Percentiles rank a stretch among this genome's conserved stretches.
These are phyloP conservation scores for Paramecium caudatum DNA, from an alignment of 73 alveolate species.

Conservation along the genomic window DNA sequence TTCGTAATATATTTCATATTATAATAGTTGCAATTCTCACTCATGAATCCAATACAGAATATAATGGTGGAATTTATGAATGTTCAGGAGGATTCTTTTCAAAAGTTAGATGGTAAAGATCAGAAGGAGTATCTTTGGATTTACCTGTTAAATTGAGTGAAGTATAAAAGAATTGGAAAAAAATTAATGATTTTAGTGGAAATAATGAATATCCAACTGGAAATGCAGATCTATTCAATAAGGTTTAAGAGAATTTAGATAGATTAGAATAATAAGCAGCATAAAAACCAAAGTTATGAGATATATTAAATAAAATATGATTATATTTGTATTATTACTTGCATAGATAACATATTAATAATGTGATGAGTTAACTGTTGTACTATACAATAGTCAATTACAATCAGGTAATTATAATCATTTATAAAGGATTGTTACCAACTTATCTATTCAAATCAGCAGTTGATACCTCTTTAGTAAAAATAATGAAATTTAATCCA, in stretches of 20 bases:
- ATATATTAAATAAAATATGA: neutral
- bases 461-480: neutral
- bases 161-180: slow-evolving; percentile 78
- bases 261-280: slow-evolving; percentile 44
- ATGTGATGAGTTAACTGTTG: neutral
- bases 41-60: slow-evolving; percentile 78
- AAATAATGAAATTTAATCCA: neutral
- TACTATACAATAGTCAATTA: neutral
- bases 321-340: neutral
- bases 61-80: slow-evolving; percentile 85
- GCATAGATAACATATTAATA: neutral
- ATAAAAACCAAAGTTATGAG: slow-evolving; percentile 71
- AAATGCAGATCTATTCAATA: slow-evolving; percentile 71
- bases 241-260: slow-evolving; percentile 68
- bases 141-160: slow-evolving; percentile 81
- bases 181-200: slow-evolving; percentile 79
- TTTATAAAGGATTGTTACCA: slow-evolving; percentile 27
- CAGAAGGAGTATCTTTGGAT: slow-evolving; percentile 79
- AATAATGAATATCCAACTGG: slow-evolving; percentile 70
- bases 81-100: slow-evolving; percentile 88
- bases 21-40: slow-evolving; percentile 83
- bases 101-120: slow-evolving; percentile 87
- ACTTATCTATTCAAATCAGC: neutral
- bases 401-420: neutral
- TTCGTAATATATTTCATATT: slow-evolving; percentile 75